Percentiles rank a stretch among this genome's conserved stretches.
Conservation (phyloP, 129 eudicot genomes). For the Flaveria trinervia region DNA sequence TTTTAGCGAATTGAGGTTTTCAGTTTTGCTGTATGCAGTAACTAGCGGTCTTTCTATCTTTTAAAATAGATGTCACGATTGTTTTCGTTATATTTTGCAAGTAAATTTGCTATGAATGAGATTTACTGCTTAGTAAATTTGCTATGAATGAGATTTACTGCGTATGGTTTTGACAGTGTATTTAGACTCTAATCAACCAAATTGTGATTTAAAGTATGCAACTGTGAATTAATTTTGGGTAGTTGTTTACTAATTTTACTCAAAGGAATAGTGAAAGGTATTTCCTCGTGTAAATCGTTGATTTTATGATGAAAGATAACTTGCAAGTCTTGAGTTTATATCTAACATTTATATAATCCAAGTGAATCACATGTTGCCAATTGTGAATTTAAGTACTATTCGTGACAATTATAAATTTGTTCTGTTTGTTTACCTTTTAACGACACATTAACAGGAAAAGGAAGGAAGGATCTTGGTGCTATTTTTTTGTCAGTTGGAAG, state of each 20-base stretch:
- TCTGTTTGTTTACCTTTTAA: not conserved
- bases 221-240: constrained; percentile 31
- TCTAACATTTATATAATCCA: not conserved
- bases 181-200: constrained; percentile 21
- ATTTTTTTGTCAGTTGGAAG: not conserved
- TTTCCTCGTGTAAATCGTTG: too few species aligned
- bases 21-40: not conserved
- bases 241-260: not conserved
- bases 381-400: not conserved
- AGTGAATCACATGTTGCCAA: not conserved
- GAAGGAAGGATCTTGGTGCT: too few species aligned
- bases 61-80: too few species aligned
- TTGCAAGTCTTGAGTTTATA: not conserved
- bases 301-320: too few species aligned
- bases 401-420: not conserved
- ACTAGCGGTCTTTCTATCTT: too few species aligned
- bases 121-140: too few species aligned
- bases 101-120: too few species aligned
- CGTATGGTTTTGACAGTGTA: too few species aligned
- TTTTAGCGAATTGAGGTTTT: constrained; percentile 54
- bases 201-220: not conserved
- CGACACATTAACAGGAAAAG: too few species aligned
- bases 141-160: too few species aligned
- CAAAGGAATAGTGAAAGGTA: too few species aligned
- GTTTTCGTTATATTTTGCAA: too few species aligned